Percentiles rank a stretch among this genome's conserved stretches.
Conservation (phyloP, 345 rosid genomes). For the Theobroma cacao region DNA sequence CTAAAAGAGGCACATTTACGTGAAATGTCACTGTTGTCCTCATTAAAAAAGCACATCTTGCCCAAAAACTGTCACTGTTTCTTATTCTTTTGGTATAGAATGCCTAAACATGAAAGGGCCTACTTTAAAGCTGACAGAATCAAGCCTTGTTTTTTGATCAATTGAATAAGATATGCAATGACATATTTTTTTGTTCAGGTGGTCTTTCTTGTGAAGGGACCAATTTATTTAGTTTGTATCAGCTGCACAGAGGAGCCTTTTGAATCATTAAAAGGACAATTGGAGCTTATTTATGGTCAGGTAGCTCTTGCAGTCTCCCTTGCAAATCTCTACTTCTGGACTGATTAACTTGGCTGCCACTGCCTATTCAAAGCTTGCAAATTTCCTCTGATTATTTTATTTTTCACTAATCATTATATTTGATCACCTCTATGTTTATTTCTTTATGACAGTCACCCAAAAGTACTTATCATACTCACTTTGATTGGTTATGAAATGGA, state of each 20-base stretch:
- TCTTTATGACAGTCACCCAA: neutral
- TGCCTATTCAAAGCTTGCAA: neutral
- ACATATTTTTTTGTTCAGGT: slow-evolving; percentile 48
- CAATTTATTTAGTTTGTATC: slow-evolving; percentile 95
- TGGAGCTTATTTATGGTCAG: slow-evolving; percentile 98
- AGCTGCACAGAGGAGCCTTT: slow-evolving; percentile 96
- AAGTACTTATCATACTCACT: slow-evolving; percentile 7
- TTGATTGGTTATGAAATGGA: slow-evolving; percentile 23
- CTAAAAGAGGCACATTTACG: neutral
- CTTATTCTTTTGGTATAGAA: slow-evolving; percentile 3
- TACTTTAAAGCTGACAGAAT: neutral
- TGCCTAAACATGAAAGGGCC: neutral
- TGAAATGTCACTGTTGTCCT: neutral
- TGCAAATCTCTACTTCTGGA: neutral
- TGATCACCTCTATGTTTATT: neutral
- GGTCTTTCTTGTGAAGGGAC: slow-evolving; percentile 96
- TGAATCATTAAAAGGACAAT: slow-evolving; percentile 77
- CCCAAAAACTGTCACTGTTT: neutral
- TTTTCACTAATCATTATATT: too few relatives aligned
- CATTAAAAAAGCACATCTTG: neutral
- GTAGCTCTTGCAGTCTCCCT: slow-evolving; percentile 35
- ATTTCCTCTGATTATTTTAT: neutral
- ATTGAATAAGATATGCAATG: slow-evolving; percentile 6
- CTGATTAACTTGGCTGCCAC: neutral
- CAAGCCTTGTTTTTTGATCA: neutral